Evolutionary conservation across 2,329 filamentous ascomycete species (phyloP).

Genomic region (Aspergillus tanneri): DNA sequence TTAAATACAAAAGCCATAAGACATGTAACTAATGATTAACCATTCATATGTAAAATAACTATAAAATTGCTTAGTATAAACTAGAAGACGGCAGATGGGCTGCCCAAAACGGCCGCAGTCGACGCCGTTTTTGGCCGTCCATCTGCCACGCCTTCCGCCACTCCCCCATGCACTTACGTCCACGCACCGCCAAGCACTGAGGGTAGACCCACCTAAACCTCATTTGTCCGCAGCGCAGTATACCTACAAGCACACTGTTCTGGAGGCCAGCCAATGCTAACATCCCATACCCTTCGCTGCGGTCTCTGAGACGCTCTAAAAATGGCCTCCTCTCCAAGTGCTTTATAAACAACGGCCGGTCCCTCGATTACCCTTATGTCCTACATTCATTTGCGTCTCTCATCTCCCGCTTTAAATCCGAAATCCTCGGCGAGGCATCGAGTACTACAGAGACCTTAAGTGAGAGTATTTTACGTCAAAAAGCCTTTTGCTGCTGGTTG

Average conservation of each 20-base stretch:
- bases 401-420: background rate
- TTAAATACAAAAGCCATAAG: too few relatives aligned
- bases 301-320: slow-evolving; percentile 2
- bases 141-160: slow-evolving; percentile 9
- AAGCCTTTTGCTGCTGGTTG: slow-evolving; percentile 1
- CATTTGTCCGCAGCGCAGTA: slow-evolving; percentile 4
- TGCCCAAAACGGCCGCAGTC: slow-evolving; percentile 10
- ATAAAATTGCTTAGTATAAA: slow-evolving; percentile 1
- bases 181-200: slow-evolving; percentile 3
- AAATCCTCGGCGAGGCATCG: background rate
- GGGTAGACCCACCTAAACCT: slow-evolving; percentile 2
- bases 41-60: too few relatives aligned
- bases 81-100: slow-evolving; percentile 9
- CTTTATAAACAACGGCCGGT: background rate
- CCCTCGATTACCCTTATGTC: background rate
- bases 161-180: slow-evolving; percentile 5
- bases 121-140: slow-evolving; percentile 8
- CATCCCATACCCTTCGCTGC: slow-evolving; percentile 1
- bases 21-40: too few relatives aligned
- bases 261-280: slow-evolving; percentile 4
- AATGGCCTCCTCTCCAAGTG: background rate
- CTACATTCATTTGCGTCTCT: background rate
- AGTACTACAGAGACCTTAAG: slow-evolving; percentile 2
- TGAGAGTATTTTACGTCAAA: background rate
- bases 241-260: background rate